Base-by-base conservation (phyloP, 805 yeast species). In the Cyberlindnera veronae region DNA sequence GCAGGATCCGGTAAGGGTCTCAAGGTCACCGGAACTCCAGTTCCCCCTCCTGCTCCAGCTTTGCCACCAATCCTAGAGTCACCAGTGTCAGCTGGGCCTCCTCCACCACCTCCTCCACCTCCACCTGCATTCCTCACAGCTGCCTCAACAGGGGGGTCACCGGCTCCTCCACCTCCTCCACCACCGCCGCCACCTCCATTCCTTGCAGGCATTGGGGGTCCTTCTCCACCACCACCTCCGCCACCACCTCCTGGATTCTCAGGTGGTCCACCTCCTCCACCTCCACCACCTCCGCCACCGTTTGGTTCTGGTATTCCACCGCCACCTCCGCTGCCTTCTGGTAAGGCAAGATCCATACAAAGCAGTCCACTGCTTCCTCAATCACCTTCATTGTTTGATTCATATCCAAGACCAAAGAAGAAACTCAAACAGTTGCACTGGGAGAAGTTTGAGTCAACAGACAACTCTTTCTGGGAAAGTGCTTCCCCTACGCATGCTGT, bases 361-460 rank as follows among this genome's bases (percentile, higher is more conserved):
- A 29, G 39, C 6, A 51, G 50, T 17, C 54, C 54, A 24, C 48
- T 61, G 11, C 39, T 46, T 7, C 63, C 64, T 5, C 62, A 63
- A 15, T 62, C 64, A 2, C 57, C 58, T 12, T 46, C 50, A 9
- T 16, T 49, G 37, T 48, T 54, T 33, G 54, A 49, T 32, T 45
- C 38, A 11, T 49, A 47, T 32, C 79, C 79, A 24, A 64, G 77
- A 48, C 78, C 81, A 15, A 71, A 70, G 58, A 71, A 68, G 45
- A 80, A 77, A 59, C 63, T 84, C 64, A 84, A 83, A 55, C 95
- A 84, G 53, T 74, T 84, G 46, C 95, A 84, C 52, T 84, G 93
- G 95, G 93, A 84, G 47, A 83, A 78, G 54, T 64, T 84, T 33
- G 84, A 80, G 12, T 60, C 68, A 35, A 66, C 80, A 13, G 65